Percentiles rank a stretch among this genome's conserved stretches.
Conservation (phyloP, 2,329 filamentous ascomycete genomes). For the Colletotrichum eremochloae region DNA sequence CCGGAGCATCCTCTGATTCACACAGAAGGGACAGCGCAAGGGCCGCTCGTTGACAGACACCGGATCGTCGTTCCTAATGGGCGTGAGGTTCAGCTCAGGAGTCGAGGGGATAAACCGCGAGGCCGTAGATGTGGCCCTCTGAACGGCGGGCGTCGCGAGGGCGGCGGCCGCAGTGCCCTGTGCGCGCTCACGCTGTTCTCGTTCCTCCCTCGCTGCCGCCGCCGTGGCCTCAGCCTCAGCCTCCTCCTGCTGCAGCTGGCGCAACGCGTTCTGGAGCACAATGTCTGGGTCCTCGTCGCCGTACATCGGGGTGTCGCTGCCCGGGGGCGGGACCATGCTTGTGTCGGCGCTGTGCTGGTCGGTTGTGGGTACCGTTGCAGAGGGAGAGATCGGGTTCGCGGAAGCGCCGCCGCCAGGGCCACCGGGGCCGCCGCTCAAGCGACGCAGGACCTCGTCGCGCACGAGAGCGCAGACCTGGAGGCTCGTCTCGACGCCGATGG, state of each 20-base stretch:
- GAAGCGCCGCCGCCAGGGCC: slow-evolving; percentile 24
- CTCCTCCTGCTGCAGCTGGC: slow-evolving; percentile 70
- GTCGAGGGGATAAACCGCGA: slow-evolving; percentile 43
- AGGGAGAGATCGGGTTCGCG: slow-evolving; percentile 31
- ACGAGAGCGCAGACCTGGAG: slow-evolving; percentile 69
- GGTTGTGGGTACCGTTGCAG: slow-evolving; percentile 37
- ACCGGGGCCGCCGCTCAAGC: slow-evolving; percentile 44
- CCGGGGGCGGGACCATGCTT: slow-evolving; percentile 51
- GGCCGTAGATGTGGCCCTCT: slow-evolving; percentile 39
- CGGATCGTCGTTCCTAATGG: slow-evolving; percentile 65
- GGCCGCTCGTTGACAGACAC: slow-evolving; percentile 62
- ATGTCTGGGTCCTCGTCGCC: slow-evolving; percentile 68
- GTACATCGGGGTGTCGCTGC: slow-evolving; percentile 67
- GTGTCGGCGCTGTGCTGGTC: slow-evolving; percentile 40
- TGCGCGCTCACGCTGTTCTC: slow-evolving; percentile 57
- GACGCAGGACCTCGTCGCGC: slow-evolving; percentile 68
- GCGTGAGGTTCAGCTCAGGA: slow-evolving; percentile 65
- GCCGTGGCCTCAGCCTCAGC: slow-evolving; percentile 70
- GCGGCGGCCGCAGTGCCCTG: slow-evolving; percentile 46
- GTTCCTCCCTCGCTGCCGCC: slow-evolving; percentile 66
- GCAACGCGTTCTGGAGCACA: slow-evolving; percentile 70
- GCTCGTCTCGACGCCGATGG: slow-evolving; percentile 67
- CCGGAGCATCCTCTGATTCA: slow-evolving; percentile 72
- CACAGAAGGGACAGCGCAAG: slow-evolving; percentile 70
- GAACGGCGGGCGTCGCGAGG: slow-evolving; percentile 46